Conservation (phyloP, 257 asterid species). For the Euphrasia confusa region DNA sequence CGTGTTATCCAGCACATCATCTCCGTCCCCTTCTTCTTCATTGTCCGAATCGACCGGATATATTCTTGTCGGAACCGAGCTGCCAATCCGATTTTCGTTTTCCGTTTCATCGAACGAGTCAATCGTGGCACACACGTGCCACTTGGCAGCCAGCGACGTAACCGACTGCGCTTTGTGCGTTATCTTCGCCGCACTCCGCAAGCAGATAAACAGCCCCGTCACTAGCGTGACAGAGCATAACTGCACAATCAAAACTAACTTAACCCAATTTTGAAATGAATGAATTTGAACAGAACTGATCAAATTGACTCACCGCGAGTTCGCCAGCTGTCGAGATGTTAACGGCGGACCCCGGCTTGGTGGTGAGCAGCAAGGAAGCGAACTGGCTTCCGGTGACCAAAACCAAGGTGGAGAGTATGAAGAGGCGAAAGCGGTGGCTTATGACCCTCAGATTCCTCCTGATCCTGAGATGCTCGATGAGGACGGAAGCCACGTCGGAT, state of each 20-base stretch:
- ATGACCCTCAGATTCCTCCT: conserved; percentile 72
- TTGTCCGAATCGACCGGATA: conserved; percentile 41
- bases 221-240: conserved; percentile 72
- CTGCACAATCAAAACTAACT: conserved; percentile 35
- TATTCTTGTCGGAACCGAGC: conserved; percentile 24
- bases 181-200: conserved; percentile 87
- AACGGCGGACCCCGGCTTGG: conserved; percentile 43
- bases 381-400: conserved; percentile 81
- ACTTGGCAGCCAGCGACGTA: conserved; percentile 77
- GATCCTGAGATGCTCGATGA: conserved; percentile 80
- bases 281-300: too few relatives aligned
- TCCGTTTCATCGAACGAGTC: conserved; percentile 45
- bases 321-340: conserved; percentile 74
- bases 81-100: conserved; percentile 28
- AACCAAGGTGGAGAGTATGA: conserved; percentile 57
- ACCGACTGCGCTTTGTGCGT: conserved; percentile 81
- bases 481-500: conserved; percentile 59
- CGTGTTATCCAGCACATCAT: conserved; percentile 70
- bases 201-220: conserved; percentile 76
- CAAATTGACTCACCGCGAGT: conserved; percentile 45
- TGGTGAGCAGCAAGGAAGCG: conserved; percentile 56
- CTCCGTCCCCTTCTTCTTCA: conserved; percentile 93
- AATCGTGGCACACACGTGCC: conserved; percentile 88
- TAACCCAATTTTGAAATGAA: too few relatives aligned
- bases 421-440: conserved; percentile 81